Evolutionary conservation across 768 basidiomycete species (phyloP).

Genomic region (Holtermannia corniformis): DNA sequence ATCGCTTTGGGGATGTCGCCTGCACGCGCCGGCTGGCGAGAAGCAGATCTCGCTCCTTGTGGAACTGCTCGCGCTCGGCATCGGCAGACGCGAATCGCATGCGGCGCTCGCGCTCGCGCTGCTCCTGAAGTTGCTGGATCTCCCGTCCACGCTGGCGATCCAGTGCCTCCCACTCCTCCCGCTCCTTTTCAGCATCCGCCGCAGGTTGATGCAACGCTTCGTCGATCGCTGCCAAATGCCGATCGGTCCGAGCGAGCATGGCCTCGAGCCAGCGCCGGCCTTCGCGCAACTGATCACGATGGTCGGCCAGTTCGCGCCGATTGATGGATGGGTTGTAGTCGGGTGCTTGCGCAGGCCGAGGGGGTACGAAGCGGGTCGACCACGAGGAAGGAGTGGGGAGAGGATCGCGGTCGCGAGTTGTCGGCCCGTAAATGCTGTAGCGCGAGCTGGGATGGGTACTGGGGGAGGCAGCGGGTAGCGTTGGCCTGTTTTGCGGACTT

Average conservation of each 20-base stretch:
- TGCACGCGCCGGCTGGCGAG: slow-evolving; percentile 24
- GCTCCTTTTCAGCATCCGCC: slow-evolving; percentile 22
- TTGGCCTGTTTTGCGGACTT: neutral
- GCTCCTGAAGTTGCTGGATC: neutral
- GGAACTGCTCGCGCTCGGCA: too few relatives aligned
- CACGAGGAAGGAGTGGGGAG: neutral
- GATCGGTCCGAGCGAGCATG: slow-evolving; percentile 34
- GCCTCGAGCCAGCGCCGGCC: slow-evolving; percentile 38
- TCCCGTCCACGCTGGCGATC: neutral
- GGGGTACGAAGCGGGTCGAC: neutral
- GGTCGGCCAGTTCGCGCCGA: slow-evolving; percentile 34
- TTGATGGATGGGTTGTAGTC: slow-evolving; percentile 12
- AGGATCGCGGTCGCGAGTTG: slow-evolving; percentile 12
- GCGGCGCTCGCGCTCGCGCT: neutral
- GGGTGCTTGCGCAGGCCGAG: neutral
- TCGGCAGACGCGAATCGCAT: neutral
- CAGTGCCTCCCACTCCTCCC: slow-evolving; percentile 1
- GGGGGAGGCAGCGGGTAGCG: neutral
- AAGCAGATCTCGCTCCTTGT: slow-evolving; percentile 29
- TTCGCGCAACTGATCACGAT: slow-evolving; percentile 38
- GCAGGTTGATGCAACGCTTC: slow-evolving; percentile 30
- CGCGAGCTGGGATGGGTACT: too few relatives aligned
- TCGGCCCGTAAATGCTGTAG: slow-evolving; percentile 30
- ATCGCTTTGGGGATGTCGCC: slow-evolving; percentile 25
- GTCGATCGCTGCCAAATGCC: slow-evolving; percentile 34